Base-by-base conservation (phyloP, 192 early-diverging fungal species). In the Gigaspora rosea region DNA sequence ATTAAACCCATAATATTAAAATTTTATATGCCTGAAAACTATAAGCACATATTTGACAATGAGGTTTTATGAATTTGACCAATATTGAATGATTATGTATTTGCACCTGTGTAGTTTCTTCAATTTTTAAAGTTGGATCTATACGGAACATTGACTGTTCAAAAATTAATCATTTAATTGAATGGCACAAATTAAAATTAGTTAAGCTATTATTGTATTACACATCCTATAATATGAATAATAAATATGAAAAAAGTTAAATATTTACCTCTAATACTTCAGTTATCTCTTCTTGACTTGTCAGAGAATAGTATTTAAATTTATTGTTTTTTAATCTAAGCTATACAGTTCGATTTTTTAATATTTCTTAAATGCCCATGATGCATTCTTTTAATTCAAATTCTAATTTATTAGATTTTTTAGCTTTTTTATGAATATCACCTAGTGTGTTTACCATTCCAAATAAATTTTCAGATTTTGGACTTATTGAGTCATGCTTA, bases 341-440 rank as follows among this genome's bases (percentile, higher is more conserved):
- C 8, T 5, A 4, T 62, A 22, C 22, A 32, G 3, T 62, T 62
- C 13, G 2, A 11, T 62, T 33, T 3, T 62, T 62, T 62, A 62
- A 62, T 33, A 62, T 2, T 32, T 35, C 33, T 11, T 62, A 20
- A 62, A 62, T 32, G 33, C 11, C 15, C 22, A 13, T 8, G 0
- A 62, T 33, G 22, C 59, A 15, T 61, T 61, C 27, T 61, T 61
- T 61, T 61, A 61, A 61, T 9, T 62, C 59, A 35, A 27, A 62
- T 62, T 62, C 11, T 62, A 62, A 62, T 62, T 33, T 12, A 62
- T 11, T 62, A 62, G 11, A 62, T 62, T 35, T 13, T 12, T 62
- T 4, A 32, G 22, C 59, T 62, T 62, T 62, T 3, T 8, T 62
- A 13, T 0, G 22, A 32, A 62, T 62, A 62, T 62, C 4, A 33